A percentile compares a stretch with the other conserved stretches of the same genome.
These are phyloP conservation scores for Ophiostoma piceae DNA, from an alignment of 2,329 filamentous ascomycete species.

Conservation along the genomic window DNA sequence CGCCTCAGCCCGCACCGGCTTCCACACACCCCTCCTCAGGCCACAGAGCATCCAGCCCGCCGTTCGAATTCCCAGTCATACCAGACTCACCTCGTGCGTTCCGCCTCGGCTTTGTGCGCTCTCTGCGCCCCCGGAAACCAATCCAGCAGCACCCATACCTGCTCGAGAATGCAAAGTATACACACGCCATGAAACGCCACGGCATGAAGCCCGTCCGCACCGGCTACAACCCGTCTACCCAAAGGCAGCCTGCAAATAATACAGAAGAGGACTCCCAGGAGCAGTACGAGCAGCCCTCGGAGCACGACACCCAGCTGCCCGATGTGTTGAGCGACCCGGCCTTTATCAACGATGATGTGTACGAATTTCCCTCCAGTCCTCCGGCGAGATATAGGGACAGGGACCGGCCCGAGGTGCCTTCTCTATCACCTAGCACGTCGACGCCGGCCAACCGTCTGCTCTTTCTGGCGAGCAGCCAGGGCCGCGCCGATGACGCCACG, in stretches of 20 bases:
- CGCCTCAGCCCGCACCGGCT: neutral
- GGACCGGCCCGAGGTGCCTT: conserved; percentile 17
- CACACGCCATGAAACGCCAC: conserved; percentile 48
- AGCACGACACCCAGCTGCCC: conserved; percentile 43
- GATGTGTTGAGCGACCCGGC: conserved; percentile 1
- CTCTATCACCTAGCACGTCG: conserved; percentile 32
- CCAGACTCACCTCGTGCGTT: conserved; percentile 28
- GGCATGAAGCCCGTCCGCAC: conserved; percentile 51
- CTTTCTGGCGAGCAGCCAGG: conserved; percentile 31
- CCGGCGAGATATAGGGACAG: neutral
- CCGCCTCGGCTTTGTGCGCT: conserved; percentile 40
- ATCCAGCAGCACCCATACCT: conserved; percentile 58
- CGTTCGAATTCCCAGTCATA: conserved; percentile 10
- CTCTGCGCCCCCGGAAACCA: conserved; percentile 54
- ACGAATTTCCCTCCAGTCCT: conserved; percentile 21
- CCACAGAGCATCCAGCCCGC: conserved; percentile 4
- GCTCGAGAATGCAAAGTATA: conserved; percentile 52
- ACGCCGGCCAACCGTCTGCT: conserved; percentile 27
- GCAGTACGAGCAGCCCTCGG: conserved; percentile 47
- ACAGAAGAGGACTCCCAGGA: conserved; percentile 44
- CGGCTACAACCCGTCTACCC: conserved; percentile 30
- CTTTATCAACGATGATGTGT: conserved; percentile 10
- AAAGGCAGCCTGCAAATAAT: conserved; percentile 1
- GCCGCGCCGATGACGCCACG: conserved; percentile 31
- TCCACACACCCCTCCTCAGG: neutral